Evolutionary conservation across 495 filamentous ascomycete genomes (phyloP).

Genomic region (Trichodelitschia bisporula): DNA sequence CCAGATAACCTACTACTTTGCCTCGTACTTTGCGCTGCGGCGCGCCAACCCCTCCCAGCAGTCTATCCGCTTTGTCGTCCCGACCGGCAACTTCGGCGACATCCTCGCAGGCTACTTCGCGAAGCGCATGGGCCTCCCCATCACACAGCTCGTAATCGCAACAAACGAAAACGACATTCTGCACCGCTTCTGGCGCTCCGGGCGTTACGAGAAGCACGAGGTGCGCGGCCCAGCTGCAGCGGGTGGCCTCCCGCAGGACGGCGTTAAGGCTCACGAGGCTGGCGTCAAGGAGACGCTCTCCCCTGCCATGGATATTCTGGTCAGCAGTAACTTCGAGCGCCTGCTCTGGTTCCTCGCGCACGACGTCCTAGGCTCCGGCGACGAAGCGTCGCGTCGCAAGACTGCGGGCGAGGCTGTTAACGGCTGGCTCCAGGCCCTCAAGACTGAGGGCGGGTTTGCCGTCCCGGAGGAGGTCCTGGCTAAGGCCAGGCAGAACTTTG

Average conservation of each 20-base stretch:
- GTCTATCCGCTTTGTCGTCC: conserved; percentile 57
- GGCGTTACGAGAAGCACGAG: conserved; percentile 54
- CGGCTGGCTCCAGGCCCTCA: conserved; percentile 50
- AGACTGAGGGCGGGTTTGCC: conserved; percentile 54
- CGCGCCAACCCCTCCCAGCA: conserved; percentile 6
- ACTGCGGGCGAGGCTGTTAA: conserved; percentile 35
- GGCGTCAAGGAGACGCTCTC: conserved; percentile 68
- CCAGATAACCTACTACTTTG: conserved; percentile 83
- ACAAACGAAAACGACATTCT: conserved; percentile 84
- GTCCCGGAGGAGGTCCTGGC: conserved; percentile 43
- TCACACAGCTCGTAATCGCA: conserved; percentile 56
- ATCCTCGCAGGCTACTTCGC: conserved; percentile 91
- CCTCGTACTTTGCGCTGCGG: conserved; percentile 61
- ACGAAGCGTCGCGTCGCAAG: conserved; percentile 17
- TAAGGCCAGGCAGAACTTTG: conserved; percentile 40
- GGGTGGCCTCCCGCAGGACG: conserved; percentile 32
- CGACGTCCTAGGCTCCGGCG: conserved; percentile 21
- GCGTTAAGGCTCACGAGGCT: conserved; percentile 36
- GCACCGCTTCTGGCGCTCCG: conserved; percentile 60
- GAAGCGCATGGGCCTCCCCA: conserved; percentile 68
- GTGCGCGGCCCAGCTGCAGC: conserved; percentile 26
- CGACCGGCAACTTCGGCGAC: conserved; percentile 88
- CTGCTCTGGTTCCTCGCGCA: conserved; percentile 82
- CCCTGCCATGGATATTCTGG: conserved; percentile 93
- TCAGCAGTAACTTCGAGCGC: conserved; percentile 87